Base-by-base conservation (phyloP, 2,329 filamentous ascomycete genomes). In the Calonectria fujianensis region DNA sequence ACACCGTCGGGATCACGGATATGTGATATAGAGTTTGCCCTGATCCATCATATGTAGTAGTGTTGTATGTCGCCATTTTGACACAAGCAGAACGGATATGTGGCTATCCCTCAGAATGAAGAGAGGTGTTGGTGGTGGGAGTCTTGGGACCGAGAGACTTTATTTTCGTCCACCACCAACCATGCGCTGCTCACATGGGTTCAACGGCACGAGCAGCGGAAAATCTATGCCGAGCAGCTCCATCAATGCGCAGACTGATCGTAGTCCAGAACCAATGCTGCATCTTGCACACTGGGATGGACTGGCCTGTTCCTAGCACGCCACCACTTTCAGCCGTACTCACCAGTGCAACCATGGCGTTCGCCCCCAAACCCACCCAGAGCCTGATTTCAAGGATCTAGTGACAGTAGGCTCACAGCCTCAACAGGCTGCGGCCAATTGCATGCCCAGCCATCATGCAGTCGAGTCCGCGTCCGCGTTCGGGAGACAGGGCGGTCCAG, bases 271-370 rank as follows among this genome's bases (percentile, higher is more conserved):
- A 29, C 57, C 16, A 41, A 35, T 39, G 11, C 14, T 18, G 57
- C 35, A 63, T 29, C 2, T 24, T 29, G n/a, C 24, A 14, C 24
- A 10, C 16, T 20, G n/a, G 57, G 35, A 24, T 63, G 37, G 24
- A 10, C 24, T 63, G 57, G 37, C 18, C 24, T 16, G 27, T 41
- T 31, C 35, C 35, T 41, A 29, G 57, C 16, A 41, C 39, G 57
- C 57, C 57, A 63, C 57, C 39, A 4, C n/a, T 41, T 63, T 63
- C 57, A 63, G 57, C 57, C 57, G 57, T 63, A 63, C 35, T 63
- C 35, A 63, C 57, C 57, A 41, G 3, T 24, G 37, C 57, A 63
- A 63, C 57, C 37, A 13, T 63, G 57, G 24, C n/a, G 57, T 16
- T 31, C 57, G 14, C 57, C 57, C 57, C 57, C 57, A 13, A 41